Evolutionary conservation across 257 asterid species (phyloP).

Genomic region (Lycium ferocissimum): DNA sequence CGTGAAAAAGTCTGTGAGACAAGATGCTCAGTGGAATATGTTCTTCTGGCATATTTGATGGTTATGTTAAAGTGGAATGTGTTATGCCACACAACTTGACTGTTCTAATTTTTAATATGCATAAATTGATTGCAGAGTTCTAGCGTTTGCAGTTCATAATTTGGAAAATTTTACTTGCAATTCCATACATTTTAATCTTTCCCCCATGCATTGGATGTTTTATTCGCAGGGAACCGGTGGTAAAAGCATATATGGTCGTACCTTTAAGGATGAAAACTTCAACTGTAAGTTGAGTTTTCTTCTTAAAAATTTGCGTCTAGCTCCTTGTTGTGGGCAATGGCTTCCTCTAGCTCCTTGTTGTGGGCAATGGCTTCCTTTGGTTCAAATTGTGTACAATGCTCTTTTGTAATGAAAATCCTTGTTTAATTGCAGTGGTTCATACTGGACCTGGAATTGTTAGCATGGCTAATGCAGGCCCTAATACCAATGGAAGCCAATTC

Average conservation of each 20-base stretch:
- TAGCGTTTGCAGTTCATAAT: background rate
- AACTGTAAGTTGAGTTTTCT: slow-evolving; percentile 60
- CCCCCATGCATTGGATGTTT: slow-evolving; percentile 16
- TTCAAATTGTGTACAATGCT: background rate
- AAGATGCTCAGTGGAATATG: slow-evolving; percentile 14
- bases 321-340: background rate
- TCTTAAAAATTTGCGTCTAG: slow-evolving; percentile 21
- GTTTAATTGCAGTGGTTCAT: slow-evolving; percentile 69
- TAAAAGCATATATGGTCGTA: slow-evolving; percentile 93
- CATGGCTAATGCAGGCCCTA: slow-evolving; percentile 99
- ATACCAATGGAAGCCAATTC: slow-evolving; percentile 98
- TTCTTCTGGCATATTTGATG: background rate
- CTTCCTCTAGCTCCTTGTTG: background rate
- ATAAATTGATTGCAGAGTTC: background rate
- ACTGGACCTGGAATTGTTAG: slow-evolving; percentile 95
- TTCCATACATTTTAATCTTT: background rate
- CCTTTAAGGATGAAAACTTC: slow-evolving; percentile 94
- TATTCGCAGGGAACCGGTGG: slow-evolving; percentile 92
- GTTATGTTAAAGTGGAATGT: slow-evolving; percentile 11
- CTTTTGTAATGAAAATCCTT: background rate
- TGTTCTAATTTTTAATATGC: background rate
- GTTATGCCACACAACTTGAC: background rate
- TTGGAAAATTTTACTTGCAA: slow-evolving; percentile 26
- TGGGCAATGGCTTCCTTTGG: background rate
- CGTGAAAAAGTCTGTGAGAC: background rate